Conservation (phyloP, 352 stramenopile species). For the Phytophthora constricta region DNA sequence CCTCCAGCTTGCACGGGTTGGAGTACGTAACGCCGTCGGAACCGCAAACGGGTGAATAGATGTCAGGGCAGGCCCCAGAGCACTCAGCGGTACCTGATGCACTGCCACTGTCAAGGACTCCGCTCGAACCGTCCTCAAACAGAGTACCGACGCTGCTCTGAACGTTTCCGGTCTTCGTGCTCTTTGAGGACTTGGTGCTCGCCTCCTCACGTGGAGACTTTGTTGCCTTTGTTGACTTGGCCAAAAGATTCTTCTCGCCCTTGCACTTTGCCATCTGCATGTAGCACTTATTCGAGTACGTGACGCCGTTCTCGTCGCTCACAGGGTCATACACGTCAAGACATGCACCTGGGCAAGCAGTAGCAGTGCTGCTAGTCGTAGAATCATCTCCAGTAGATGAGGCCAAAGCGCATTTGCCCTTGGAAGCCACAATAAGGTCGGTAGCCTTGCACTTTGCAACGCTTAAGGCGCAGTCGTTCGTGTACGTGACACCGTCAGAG, state of each 20-base stretch:
- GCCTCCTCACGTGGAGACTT: slow-evolving; percentile 2
- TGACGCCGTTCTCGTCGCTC: slow-evolving; percentile 42
- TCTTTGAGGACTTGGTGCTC: slow-evolving; percentile 21
- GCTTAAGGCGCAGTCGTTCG: slow-evolving; percentile 30
- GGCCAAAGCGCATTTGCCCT: slow-evolving; percentile 21
- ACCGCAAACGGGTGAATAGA: slow-evolving; percentile 43
- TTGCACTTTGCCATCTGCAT: slow-evolving; percentile 47
- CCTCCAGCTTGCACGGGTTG: slow-evolving; percentile 32
- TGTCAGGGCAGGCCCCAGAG: slow-evolving; percentile 29
- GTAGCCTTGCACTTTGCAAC: slow-evolving; percentile 27
- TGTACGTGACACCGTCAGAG: slow-evolving; percentile 37
- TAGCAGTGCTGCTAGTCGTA: slow-evolving; percentile 6
- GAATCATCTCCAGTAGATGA: slow-evolving; percentile 12
- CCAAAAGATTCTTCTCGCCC: slow-evolving; percentile 22
- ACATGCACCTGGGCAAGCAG: slow-evolving; percentile 39
- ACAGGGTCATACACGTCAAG: slow-evolving; percentile 48
- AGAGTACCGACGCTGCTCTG: slow-evolving; percentile 14
- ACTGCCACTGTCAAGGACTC: slow-evolving; percentile 18
- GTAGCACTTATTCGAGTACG: slow-evolving; percentile 50
- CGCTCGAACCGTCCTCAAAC: slow-evolving; percentile 22
- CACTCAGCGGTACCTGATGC: slow-evolving; percentile 6
- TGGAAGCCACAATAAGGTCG: slow-evolving; percentile 10
- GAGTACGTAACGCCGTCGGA: slow-evolving; percentile 43
- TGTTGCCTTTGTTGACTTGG: slow-evolving; percentile 1
- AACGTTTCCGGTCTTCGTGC: slow-evolving; percentile 12